phyloP scores from a whole-genome alignment of 768 basidiomycete species.

The Mycena alexandri region DNA sequence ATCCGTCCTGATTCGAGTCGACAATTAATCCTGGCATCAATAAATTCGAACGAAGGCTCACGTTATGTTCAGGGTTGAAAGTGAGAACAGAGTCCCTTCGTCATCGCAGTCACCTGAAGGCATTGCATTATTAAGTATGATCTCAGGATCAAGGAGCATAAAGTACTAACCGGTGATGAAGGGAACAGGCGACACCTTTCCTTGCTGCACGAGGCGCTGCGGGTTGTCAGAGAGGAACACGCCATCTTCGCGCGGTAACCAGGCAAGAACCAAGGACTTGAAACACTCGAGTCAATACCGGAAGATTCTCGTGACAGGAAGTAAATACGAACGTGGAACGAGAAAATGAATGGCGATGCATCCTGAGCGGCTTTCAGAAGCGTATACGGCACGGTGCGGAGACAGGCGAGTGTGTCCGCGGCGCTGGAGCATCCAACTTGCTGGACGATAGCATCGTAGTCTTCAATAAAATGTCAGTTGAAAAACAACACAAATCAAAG shows the following conservation, averaged over 20 bases:
- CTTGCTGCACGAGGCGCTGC: constrained; percentile 55
- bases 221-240: constrained; percentile 60
- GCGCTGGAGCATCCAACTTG: constrained; percentile 56
- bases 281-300: background rate
- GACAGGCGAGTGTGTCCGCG: constrained; percentile 58
- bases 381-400: constrained; percentile 55
- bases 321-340: constrained; percentile 53
- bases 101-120: constrained; percentile 65
- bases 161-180: constrained; percentile 56
- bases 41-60: constrained; percentile 39
- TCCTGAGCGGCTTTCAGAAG: constrained; percentile 58
- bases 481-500: background rate
- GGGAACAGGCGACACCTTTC: constrained; percentile 61
- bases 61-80: constrained; percentile 64
- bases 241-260: constrained; percentile 66
- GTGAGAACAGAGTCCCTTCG: constrained; percentile 67
- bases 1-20: constrained; percentile 37
- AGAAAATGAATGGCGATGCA: constrained; percentile 55
- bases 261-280: constrained; percentile 58
- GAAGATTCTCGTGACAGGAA: background rate
- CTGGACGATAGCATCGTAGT: constrained; percentile 59
- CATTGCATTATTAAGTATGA: background rate
- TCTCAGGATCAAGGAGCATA: no score
- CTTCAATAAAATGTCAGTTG: constrained; percentile 15
- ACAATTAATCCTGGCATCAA: background rate